Evolutionary conservation across 2,329 filamentous ascomycete genomes (phyloP), one percentile per base, ranked within the genome.

Genomic region (Fusarium nematophilum): DNA sequence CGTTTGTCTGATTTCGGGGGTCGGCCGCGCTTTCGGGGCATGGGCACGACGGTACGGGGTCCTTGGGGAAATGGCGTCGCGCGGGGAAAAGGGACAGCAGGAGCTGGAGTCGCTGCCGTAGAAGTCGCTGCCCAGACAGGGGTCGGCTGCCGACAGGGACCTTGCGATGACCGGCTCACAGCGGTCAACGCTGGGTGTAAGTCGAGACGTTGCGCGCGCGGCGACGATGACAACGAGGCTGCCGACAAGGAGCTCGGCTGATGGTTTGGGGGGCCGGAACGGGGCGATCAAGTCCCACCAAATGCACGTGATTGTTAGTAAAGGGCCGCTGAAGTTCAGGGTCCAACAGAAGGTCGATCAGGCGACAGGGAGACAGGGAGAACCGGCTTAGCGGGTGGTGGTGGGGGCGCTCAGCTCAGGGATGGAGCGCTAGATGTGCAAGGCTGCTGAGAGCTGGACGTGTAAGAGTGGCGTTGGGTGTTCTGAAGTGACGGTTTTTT

Each of bases 101-200:
- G 50, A 44, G 39, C 38, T 34, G 25, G 11, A 25, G 26, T 53
- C 43, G 57, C 55, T 37, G 23, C n/a, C 25, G 40, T 33, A 30
- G 29, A 14, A 33, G 51, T 34, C 50, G 42, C 39, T 52, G 43
- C 56, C 39, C 25, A 13, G 57, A 58, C 49, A 38, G 23, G 43
- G 33, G 27, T 47, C 42, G 18, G 34, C 34, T 40, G 33, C 44
- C 50, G 49, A 52, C 38, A 14, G 50, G 58, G 50, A 57, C 64
- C 58, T 66, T 55, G 61, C 57, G 67, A 67, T 50, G 65, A 68
- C 64, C 64, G 57, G 65, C 52, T 65, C 21, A 55, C 67, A 67
- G 66, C 67, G 64, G 57, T 62, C 66, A 64, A 69, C 63, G 70
- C 69, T 72, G 61, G 61, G 64, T 73, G 58, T 72, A 69, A 73